phyloP scores from a whole-genome alignment of 1,284 basidiomycete genomes.

The Paramarasmius palmivorus region DNA sequence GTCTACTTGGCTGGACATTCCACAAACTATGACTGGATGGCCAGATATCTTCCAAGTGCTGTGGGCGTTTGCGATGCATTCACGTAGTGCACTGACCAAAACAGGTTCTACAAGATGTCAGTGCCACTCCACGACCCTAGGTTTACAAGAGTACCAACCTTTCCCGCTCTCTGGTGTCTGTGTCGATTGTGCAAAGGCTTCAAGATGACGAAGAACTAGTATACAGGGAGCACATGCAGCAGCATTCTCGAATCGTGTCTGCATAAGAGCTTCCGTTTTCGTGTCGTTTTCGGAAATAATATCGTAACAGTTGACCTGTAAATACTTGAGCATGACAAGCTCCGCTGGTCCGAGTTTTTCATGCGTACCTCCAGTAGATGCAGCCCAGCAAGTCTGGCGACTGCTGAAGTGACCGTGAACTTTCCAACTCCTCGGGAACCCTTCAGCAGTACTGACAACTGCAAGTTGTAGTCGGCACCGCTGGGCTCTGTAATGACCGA shows the following conservation, averaged over 20 bases:
- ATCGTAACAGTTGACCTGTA: conserved; percentile 86
- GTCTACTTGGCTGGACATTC: conserved; percentile 72
- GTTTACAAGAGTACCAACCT: conserved; percentile 38
- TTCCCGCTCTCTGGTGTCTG: conserved; percentile 69
- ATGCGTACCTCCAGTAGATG: conserved; percentile 80
- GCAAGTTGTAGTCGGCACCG: conserved; percentile 60
- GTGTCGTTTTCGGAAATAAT: conserved; percentile 79
- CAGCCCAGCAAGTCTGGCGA: conserved; percentile 69
- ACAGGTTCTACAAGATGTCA: conserved; percentile 49
- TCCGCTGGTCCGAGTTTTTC: neutral
- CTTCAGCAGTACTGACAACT: conserved; percentile 69
- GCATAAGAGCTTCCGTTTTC: conserved; percentile 79
- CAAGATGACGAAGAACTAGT: conserved; percentile 80
- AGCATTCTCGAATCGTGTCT: conserved; percentile 81
- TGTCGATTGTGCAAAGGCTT: conserved; percentile 78
- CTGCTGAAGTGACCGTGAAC: conserved; percentile 55
- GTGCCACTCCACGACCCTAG: neutral
- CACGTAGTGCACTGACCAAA: conserved; percentile 62
- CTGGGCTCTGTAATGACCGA: conserved; percentile 57
- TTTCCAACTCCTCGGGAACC: conserved; percentile 80
- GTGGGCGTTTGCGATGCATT: conserved; percentile 61
- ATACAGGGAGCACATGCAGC: conserved; percentile 84
- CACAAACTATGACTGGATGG: conserved; percentile 74
- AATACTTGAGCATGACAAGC: neutral
- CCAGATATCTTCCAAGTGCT: conserved; percentile 59